These are phyloP conservation scores for Spinacia oleracea DNA, from an alignment of 179 eudicot genomes.

Conservation along the genomic window DNA sequence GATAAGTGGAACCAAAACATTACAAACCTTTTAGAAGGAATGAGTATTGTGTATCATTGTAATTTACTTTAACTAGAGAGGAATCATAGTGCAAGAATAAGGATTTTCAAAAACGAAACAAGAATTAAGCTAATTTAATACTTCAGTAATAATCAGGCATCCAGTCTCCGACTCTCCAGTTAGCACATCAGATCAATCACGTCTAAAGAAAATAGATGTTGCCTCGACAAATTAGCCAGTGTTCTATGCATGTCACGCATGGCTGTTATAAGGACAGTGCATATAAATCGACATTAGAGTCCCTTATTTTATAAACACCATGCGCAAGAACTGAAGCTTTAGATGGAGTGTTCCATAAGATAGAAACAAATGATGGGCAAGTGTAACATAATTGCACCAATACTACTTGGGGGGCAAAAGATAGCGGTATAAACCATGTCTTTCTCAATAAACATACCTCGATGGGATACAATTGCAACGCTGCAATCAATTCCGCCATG, in stretches of 20 bases:
- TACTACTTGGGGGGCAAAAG: conserved; percentile 5
- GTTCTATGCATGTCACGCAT: not conserved
- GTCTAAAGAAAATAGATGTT: not conserved
- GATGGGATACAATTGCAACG: conserved; percentile 66
- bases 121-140: not conserved
- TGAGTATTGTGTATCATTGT: conserved; percentile 1
- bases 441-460: conserved; percentile 43
- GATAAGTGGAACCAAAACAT: not conserved
- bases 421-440: not conserved
- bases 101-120: not conserved
- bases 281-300: not conserved
- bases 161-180: not conserved
- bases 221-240: not conserved
- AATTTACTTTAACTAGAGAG: not conserved
- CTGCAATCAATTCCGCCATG: conserved; percentile 97
- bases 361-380: not conserved
- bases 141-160: not conserved
- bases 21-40: conserved; percentile 1
- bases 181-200: not conserved
- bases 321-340: not conserved
- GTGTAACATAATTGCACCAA: not conserved
- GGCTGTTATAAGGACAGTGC: not conserved
- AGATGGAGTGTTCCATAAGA: not conserved
- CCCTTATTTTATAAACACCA: not conserved
- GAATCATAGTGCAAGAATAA: not conserved